Conservation (phyloP, 2,329 filamentous ascomycete genomes). For the Furcasterigmium furcatum region DNA sequence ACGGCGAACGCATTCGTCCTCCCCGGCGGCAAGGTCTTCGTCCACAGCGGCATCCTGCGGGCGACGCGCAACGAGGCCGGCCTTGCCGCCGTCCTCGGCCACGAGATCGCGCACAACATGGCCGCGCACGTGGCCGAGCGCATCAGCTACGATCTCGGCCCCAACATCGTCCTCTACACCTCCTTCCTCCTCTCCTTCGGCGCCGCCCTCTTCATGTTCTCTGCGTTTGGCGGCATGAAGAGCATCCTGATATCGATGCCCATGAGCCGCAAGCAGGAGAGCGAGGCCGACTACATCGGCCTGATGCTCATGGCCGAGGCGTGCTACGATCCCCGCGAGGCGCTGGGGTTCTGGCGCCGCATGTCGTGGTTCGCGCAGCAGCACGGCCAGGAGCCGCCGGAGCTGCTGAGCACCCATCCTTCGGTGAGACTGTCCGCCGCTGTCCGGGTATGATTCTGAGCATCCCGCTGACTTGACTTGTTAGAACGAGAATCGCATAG, state of each 20-base stretch:
- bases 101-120: constrained; percentile 77
- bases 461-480: constrained; percentile 1
- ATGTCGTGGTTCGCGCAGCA: constrained; percentile 53
- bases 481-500: constrained; percentile 58
- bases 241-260: constrained; percentile 65
- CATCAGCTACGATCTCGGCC: constrained; percentile 49
- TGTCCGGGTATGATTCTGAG: background rate
- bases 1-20: constrained; percentile 74
- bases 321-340: constrained; percentile 69
- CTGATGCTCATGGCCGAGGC: constrained; percentile 80
- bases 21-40: constrained; percentile 77
- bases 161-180: constrained; percentile 47
- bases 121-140: constrained; percentile 67
- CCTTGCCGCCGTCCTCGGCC: constrained; percentile 71
- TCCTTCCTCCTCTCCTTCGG: constrained; percentile 45
- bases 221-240: constrained; percentile 41
- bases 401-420: constrained; percentile 76
- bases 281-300: constrained; percentile 77
- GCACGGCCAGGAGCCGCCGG: constrained; percentile 51
- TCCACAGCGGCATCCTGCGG: constrained; percentile 70
- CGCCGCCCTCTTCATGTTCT: constrained; percentile 35
- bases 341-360: constrained; percentile 62
- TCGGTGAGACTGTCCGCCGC: constrained; percentile 43
- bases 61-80: constrained; percentile 65
- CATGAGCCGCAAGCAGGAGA: constrained; percentile 69